phyloP scores from a whole-genome alignment of 2,329 filamentous ascomycete genomes.

The Fusarium sp. region DNA sequence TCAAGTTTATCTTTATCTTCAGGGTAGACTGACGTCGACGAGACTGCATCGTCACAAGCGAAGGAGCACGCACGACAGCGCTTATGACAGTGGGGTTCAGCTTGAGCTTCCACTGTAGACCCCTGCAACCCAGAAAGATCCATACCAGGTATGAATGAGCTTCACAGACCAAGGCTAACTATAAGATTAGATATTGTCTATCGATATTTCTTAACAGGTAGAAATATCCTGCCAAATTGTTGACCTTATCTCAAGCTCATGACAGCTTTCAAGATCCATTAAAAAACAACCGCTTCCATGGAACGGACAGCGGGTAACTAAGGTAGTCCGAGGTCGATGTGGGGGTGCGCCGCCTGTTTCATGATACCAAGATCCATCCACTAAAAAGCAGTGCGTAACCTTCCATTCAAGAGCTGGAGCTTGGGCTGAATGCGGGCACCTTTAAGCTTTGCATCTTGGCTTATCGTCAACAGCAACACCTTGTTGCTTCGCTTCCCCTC shows the following conservation, averaged over 20 bases:
- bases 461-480: constrained; percentile 30
- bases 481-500: constrained; percentile 20
- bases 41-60: constrained; percentile 16
- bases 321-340: not conserved
- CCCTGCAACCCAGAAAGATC: too few species aligned
- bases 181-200: too few species aligned
- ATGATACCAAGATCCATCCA: constrained; percentile 19
- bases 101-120: constrained; percentile 4
- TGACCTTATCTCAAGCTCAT: too few species aligned
- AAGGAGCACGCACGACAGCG: constrained; percentile 13
- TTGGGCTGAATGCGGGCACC: constrained; percentile 20
- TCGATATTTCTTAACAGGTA: too few species aligned
- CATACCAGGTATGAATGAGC: too few species aligned
- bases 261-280: too few species aligned
- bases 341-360: constrained; percentile 38
- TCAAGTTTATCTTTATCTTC: not conserved
- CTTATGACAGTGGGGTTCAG: constrained; percentile 14
- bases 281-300: too few species aligned
- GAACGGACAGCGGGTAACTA: not conserved
- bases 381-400: not conserved
- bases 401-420: constrained; percentile 4
- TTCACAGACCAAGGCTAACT: too few species aligned
- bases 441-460: constrained; percentile 35
- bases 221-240: too few species aligned
- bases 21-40: constrained; percentile 12